Conservation (phyloP, 768 basidiomycete species). For the Naganishia friedmannii region DNA sequence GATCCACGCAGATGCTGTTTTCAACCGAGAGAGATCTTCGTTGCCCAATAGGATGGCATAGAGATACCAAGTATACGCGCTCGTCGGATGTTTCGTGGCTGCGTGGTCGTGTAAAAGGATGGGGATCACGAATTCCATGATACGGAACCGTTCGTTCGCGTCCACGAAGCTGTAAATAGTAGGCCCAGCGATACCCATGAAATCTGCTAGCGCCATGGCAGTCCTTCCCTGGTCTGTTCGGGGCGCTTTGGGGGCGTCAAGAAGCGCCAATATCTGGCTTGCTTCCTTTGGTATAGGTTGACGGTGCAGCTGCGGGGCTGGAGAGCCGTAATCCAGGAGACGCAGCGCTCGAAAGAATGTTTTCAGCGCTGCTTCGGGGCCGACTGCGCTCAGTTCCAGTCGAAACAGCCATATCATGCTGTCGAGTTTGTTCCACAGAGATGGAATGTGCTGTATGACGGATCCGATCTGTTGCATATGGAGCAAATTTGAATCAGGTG, state of each 20-base stretch:
- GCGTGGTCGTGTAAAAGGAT: not conserved
- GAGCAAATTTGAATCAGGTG: not conserved
- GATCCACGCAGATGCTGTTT: not conserved
- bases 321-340: not conserved
- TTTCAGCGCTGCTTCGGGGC: not conserved
- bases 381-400: not conserved
- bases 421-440: constrained; percentile 5
- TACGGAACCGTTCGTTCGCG: not conserved
- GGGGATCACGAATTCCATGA: not conserved
- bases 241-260: not conserved
- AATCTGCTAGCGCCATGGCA: not conserved
- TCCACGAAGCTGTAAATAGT: not conserved
- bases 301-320: not conserved
- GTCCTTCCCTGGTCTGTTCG: not conserved
- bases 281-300: not conserved
- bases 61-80: constrained; percentile 5
- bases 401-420: constrained; percentile 16
- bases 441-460: not conserved
- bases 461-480: not conserved
- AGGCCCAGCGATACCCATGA: constrained; percentile 5
- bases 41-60: not conserved
- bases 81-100: constrained; percentile 5
- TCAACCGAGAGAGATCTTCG: not conserved
- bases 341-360: not conserved
- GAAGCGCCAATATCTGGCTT: not conserved